Evolutionary conservation across 768 basidiomycete genomes (phyloP), one percentile per base, ranked within the genome.

Genomic region (Tricholoma terreum): DNA sequence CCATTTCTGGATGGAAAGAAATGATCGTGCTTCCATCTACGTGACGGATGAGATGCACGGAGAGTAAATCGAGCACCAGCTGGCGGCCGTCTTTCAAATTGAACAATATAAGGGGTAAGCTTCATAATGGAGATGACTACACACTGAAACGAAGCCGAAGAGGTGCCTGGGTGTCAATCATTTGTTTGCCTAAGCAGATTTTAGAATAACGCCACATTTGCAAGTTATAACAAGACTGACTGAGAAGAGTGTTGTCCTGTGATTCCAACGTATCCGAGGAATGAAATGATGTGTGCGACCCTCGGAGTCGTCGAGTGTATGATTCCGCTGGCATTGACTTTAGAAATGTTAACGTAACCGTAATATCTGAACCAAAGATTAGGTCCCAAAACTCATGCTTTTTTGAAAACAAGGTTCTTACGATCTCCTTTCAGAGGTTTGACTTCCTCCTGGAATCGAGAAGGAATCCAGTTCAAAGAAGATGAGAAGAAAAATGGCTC

Each of bases 401-500:
- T 46, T 19, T 21, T 27, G 14, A 33, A 27, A 43, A 10, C n/a
- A 15, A 2, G 22, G 24, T 3, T 52, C 83, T 62, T 61, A 86
- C 83, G 84, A 68, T 86, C 85, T 62, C 82, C 78, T 46, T 70
- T 36, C 6, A 70, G 68, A 14, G 65, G 63, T 4, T 60, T 34
- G 0, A 77, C 56, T 50, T 75, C 78, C 61, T 85, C 84, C 59
- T 84, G 80, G 52, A 81, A 88, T 54, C 84, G 79, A 1, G 84
- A 83, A 2, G 86, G 86, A 59, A 86, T 88, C 84, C 84, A 85
- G 58, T 83, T 85, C 2, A 84, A 60, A 12, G 83, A 83, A 0
- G 85, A 85, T 0, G 84, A 84, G 61, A 81, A 87, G 69, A 84
- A 87, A 66, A 86, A 87, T 0, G 85, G 85, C 60, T 87, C 85